Conservation (phyloP, 1,284 basidiomycete species). For the Somion occarium region DNA sequence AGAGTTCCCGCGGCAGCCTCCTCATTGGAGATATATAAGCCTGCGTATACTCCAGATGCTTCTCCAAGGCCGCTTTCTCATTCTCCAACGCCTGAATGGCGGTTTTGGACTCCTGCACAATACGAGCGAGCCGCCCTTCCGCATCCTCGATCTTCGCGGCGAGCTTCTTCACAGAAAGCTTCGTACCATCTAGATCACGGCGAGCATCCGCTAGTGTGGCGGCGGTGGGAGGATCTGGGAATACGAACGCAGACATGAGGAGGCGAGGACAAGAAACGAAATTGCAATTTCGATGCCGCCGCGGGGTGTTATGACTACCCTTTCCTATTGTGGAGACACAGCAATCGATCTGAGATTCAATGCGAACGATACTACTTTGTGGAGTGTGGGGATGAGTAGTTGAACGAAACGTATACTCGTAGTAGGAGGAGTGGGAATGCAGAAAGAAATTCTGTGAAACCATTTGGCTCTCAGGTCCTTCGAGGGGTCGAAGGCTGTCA, state of each 20-base stretch:
- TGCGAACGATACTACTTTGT: too few relatives aligned
- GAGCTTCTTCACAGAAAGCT: conserved; percentile 19
- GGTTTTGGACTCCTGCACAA: conserved; percentile 47
- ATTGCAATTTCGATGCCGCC: too few relatives aligned
- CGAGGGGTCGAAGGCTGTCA: too few relatives aligned
- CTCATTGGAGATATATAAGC: conserved; percentile 68
- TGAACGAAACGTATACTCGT: too few relatives aligned
- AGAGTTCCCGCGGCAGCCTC: conserved; percentile 58
- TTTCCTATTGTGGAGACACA: too few relatives aligned
- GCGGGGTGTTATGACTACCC: too few relatives aligned
- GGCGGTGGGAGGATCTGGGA: conserved; percentile 53
- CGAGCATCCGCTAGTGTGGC: conserved; percentile 46
- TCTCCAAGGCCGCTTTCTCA: conserved; percentile 43
- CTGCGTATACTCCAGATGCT: conserved; percentile 39
- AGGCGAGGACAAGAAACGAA: too few relatives aligned
- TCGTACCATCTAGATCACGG: conserved; percentile 19
- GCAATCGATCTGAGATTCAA: too few relatives aligned
- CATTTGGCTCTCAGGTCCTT: too few relatives aligned
- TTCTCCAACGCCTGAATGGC: conserved; percentile 48
- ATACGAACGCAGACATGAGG: conserved; percentile 15
- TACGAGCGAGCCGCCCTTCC: conserved; percentile 49
- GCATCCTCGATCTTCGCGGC: conserved; percentile 32
- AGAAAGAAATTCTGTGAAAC: too few relatives aligned
- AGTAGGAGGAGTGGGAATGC: too few relatives aligned
- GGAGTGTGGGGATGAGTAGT: too few relatives aligned